These are phyloP conservation scores for Tylopilus rubrobrunneus DNA, from an alignment of 768 basidiomycete genomes.

Conservation along the genomic window DNA sequence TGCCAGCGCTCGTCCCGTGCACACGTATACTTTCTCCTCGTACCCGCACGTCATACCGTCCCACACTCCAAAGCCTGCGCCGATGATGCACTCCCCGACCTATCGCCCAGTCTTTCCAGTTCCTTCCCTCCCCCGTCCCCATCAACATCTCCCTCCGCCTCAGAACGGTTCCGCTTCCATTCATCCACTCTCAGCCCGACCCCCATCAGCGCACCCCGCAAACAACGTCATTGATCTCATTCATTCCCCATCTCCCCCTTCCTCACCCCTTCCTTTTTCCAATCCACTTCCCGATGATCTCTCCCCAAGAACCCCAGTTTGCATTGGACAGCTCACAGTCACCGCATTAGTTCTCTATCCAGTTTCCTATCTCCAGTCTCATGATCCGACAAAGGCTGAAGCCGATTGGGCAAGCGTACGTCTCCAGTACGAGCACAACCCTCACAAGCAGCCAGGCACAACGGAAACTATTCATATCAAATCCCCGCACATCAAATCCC, in stretches of 20 bases:
- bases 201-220: conserved; percentile 25
- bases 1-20: conserved; percentile 40
- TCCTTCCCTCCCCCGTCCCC: conserved; percentile 30
- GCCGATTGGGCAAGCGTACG: conserved; percentile 67
- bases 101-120: conserved; percentile 54
- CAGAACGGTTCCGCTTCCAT: conserved; percentile 25
- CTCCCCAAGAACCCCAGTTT: conserved; percentile 78
- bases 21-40: conserved; percentile 20
- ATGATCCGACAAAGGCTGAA: conserved; percentile 39
- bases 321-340: conserved; percentile 80
- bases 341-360: conserved; percentile 87
- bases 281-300: conserved; percentile 50
- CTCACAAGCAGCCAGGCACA: conserved; percentile 43
- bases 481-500: conserved; percentile 50
- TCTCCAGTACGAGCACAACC: conserved; percentile 65
- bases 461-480: conserved; percentile 79
- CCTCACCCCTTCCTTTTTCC: conserved; percentile 30
- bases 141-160: conserved; percentile 20
- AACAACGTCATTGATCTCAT: conserved; percentile 76
- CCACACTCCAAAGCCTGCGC: conserved; percentile 24
- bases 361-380: conserved; percentile 57
- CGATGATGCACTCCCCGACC: conserved; percentile 21
- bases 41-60: conserved; percentile 23
- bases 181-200: conserved; percentile 15
- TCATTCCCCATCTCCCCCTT: conserved; percentile 53